A percentile compares a stretch with the other conserved stretches of the same genome.
Evolutionary conservation across 2,329 filamentous ascomycete species (phyloP).

Genomic region (Penicillium brevicompactum): DNA sequence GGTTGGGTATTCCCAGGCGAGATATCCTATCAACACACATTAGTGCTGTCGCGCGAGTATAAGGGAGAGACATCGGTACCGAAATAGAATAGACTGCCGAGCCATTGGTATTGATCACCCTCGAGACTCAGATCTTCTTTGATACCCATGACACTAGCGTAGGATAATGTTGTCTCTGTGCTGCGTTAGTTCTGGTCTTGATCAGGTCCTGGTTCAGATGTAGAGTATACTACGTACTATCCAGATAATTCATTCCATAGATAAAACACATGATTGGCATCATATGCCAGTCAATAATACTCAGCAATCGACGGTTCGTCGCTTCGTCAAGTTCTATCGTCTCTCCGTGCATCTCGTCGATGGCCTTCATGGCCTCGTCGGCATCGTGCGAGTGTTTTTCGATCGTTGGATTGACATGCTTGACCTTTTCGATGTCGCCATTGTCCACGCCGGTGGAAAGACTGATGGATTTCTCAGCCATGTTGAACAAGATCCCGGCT

Average conservation of each 20-base stretch:
- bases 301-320: slow-evolving; percentile 61
- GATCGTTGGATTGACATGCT: slow-evolving; percentile 36
- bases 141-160: slow-evolving; percentile 58
- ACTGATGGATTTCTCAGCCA: slow-evolving; percentile 44
- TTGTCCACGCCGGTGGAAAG: slow-evolving; percentile 17
- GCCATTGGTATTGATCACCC: slow-evolving; percentile 47
- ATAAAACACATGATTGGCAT: slow-evolving; percentile 63
- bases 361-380: slow-evolving; percentile 63
- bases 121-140: slow-evolving; percentile 48
- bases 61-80: not conserved
- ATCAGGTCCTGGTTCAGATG: not conserved
- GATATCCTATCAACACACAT: slow-evolving; percentile 37
- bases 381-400: slow-evolving; percentile 59
- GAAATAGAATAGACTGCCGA: not conserved
- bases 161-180: slow-evolving; percentile 52
- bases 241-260: slow-evolving; percentile 62
- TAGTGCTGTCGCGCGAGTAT: not conserved
- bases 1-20: slow-evolving; percentile 67
- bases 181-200: not conserved
- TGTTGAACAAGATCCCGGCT: slow-evolving; percentile 4
- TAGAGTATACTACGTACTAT: slow-evolving; percentile 38
- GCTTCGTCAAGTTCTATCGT: slow-evolving; percentile 57
- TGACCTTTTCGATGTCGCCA: slow-evolving; percentile 18
- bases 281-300: slow-evolving; percentile 63
- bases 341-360: slow-evolving; percentile 52